phyloP scores from a whole-genome alignment of 495 filamentous ascomycete genomes.

The Antarctomyces pellizariae region DNA sequence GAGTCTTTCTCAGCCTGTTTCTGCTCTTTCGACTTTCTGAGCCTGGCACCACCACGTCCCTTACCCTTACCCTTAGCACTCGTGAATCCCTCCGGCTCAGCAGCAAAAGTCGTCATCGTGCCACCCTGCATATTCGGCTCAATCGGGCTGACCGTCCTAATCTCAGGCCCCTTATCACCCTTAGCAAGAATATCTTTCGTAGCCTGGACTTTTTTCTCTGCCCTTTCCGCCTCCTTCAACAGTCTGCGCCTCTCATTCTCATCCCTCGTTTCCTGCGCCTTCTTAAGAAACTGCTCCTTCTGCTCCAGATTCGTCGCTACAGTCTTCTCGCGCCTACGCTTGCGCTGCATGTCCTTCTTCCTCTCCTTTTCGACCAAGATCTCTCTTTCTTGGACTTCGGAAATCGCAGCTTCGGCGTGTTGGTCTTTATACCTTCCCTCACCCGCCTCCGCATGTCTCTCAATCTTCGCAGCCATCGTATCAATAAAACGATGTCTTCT shows the following conservation, averaged over 20 bases:
- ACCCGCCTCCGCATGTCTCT: constrained; percentile 23
- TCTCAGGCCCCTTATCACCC: constrained; percentile 59
- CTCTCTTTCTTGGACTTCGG: constrained; percentile 73
- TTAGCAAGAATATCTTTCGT: constrained; percentile 65
- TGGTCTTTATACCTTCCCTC: constrained; percentile 25
- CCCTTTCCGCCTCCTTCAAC: constrained; percentile 57
- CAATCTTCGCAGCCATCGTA: constrained; percentile 15
- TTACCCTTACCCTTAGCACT: constrained; percentile 39
- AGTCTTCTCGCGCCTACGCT: constrained; percentile 88
- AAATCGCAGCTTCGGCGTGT: constrained; percentile 39
- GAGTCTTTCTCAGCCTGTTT: constrained; percentile 89
- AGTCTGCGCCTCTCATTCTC: constrained; percentile 55
- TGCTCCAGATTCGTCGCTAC: constrained; percentile 69
- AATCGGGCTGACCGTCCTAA: constrained; percentile 47
- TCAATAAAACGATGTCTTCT: constrained; percentile 16
- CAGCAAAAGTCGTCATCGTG: constrained; percentile 66
- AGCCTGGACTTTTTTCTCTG: constrained; percentile 68
- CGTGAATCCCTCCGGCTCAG: constrained; percentile 35
- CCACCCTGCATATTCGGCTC: constrained; percentile 73
- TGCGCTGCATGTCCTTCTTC: constrained; percentile 98
- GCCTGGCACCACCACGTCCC: constrained; percentile 39
- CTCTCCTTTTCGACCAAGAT: constrained; percentile 91
- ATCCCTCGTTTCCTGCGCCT: constrained; percentile 50
- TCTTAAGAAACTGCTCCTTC: constrained; percentile 54
- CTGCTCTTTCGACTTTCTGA: constrained; percentile 84